Percentiles rank a stretch among this genome's conserved stretches.
Conservation (phyloP, 345 rosid species). For the Bruguiera parviflora region DNA sequence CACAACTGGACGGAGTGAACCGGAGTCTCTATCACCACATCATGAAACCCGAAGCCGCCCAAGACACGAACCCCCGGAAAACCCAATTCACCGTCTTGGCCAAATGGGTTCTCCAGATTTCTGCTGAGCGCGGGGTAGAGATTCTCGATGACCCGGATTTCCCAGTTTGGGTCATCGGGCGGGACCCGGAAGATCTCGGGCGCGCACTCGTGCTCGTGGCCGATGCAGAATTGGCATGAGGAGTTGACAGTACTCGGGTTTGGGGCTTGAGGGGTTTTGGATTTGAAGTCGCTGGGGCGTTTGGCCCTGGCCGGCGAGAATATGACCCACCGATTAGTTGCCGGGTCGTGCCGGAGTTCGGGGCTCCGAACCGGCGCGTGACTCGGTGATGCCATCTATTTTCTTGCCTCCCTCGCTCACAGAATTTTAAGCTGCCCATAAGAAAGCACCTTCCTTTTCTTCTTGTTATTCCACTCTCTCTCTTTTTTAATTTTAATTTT, state of each 20-base stretch:
- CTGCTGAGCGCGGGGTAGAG: conserved; percentile 77
- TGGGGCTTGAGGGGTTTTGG: conserved; percentile 47
- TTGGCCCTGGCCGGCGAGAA: conserved; percentile 75
- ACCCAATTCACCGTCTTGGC: conserved; percentile 6
- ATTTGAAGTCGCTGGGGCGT: conserved; percentile 75
- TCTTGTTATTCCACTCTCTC: no score
- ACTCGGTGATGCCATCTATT: conserved; percentile 12
- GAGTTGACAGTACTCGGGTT: conserved; percentile 3
- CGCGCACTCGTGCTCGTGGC: conserved; percentile 78
- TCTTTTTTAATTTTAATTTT: no score
- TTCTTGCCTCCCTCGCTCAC: background rate
- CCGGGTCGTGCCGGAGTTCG: conserved; percentile 61
- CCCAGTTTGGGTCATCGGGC: conserved; percentile 44
- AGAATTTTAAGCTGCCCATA: no score
- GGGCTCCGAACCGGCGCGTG: conserved; percentile 37
- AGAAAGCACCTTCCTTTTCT: no score
- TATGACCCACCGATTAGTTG: conserved; percentile 66
- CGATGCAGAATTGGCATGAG: conserved; percentile 74
- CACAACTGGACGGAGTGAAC: conserved; percentile 58
- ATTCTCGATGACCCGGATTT: conserved; percentile 79
- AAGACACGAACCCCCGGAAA: conserved; percentile 24
- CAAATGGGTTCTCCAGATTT: conserved; percentile 31
- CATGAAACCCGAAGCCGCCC: conserved; percentile 74
- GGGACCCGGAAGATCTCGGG: conserved; percentile 83
- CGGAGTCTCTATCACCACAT: conserved; percentile 82